These are phyloP conservation scores for Ophiostoma triangulosporum DNA, from an alignment of 2,329 filamentous ascomycete species.

Conservation along the genomic window DNA sequence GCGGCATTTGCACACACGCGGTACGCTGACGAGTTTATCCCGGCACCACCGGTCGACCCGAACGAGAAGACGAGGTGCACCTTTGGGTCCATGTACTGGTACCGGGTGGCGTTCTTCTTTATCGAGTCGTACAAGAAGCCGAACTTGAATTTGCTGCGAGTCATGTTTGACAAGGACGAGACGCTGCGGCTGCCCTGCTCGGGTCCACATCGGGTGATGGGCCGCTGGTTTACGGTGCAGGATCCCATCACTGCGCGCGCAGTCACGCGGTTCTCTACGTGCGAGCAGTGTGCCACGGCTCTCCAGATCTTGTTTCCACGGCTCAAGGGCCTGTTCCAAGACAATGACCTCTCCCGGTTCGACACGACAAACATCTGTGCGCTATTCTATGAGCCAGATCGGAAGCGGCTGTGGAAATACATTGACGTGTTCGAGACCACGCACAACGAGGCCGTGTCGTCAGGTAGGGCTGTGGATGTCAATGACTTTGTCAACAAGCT, in stretches of 20 bases:
- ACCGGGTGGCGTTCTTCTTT: constrained; percentile 71
- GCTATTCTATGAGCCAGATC: constrained; percentile 44
- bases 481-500: constrained; percentile 51
- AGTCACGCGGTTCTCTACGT: constrained; percentile 61
- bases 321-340: constrained; percentile 52
- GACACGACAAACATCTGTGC: constrained; percentile 48
- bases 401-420: constrained; percentile 42
- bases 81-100: constrained; percentile 66
- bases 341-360: constrained; percentile 32
- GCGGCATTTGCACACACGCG: constrained; percentile 54
- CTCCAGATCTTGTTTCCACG: constrained; percentile 62
- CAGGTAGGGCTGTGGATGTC: constrained; percentile 38
- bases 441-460: constrained; percentile 36
- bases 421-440: constrained; percentile 47
- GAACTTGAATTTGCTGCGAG: constrained; percentile 55
- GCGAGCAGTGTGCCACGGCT: constrained; percentile 57
- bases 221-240: constrained; percentile 63
- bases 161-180: constrained; percentile 47
- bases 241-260: constrained; percentile 52
- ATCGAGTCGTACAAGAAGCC: constrained; percentile 55
- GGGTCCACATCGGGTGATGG: constrained; percentile 38
- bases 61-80: constrained; percentile 56
- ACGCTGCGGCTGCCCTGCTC: constrained; percentile 44
- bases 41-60: constrained; percentile 42
- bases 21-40: constrained; percentile 54